Conservation (phyloP, 208 protist species). For the Vickermania spadyakhi region DNA sequence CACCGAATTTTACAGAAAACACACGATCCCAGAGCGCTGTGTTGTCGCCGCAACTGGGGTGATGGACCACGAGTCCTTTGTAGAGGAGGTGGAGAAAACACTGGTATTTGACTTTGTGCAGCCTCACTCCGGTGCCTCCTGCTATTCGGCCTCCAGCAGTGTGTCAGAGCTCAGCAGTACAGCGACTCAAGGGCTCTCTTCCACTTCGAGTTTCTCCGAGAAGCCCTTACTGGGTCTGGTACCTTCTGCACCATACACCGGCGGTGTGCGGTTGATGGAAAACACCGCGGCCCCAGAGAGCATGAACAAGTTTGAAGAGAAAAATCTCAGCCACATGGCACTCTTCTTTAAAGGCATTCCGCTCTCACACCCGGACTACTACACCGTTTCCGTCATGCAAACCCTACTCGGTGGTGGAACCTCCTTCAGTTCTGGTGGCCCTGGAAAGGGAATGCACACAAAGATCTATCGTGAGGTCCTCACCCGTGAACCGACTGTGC, state of each 20-base stretch:
- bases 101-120: constrained; percentile 35
- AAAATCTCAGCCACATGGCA: constrained; percentile 82
- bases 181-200: neutral
- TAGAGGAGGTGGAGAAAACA: constrained; percentile 39
- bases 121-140: constrained; percentile 1
- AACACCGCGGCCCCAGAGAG: constrained; percentile 81
- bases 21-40: constrained; percentile 56
- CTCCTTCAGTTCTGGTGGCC: constrained; percentile 86
- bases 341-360: constrained; percentile 83
- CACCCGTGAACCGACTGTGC: constrained; percentile 53
- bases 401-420: constrained; percentile 83
- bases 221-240: neutral
- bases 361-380: constrained; percentile 77
- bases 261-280: constrained; percentile 55
- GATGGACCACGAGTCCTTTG: constrained; percentile 60
- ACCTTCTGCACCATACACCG: constrained; percentile 49
- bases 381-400: constrained; percentile 84
- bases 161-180: neutral
- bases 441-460: constrained; percentile 91
- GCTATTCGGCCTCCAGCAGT: neutral
- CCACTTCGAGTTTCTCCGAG: neutral
- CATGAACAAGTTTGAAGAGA: constrained; percentile 89
- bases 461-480: constrained; percentile 88
- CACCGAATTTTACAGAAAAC: constrained; percentile 39
- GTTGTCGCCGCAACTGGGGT: constrained; percentile 80